Base-by-base conservation (phyloP, 257 asterid species). In the Mitragyna speciosa region DNA sequence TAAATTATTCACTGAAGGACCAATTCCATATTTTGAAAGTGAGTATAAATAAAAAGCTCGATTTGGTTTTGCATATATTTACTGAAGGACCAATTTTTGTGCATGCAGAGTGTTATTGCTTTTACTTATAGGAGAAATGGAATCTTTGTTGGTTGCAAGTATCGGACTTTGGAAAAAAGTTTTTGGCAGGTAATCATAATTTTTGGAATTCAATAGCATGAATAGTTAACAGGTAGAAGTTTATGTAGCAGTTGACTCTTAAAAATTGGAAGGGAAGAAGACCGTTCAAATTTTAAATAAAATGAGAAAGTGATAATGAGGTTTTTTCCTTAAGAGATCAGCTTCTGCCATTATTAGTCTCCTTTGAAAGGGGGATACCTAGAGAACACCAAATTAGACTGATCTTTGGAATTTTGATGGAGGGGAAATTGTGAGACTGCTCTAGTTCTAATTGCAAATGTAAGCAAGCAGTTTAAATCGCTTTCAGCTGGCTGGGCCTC, bases 151-250 rank as follows among this genome's bases (percentile, higher is more conserved):
- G 94, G 94, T 78, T 93, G 97, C 89, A 93, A 92, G 88, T 93
- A 90, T 75, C 87, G 97, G 22, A 90, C 90, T 45, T 43, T 87
- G 8, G 89, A 83, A 78, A 93, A 90, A 86, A 90, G 31, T 85
- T 93, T 80, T 84, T 92, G 98, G 98, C 97, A 90, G 97, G 96
- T 92, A 86, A 63, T 33, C 43, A 70, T 75, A 12, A 49, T n/a
- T 61, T 41, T 10, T 72, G 63, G 78, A 56, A 54, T 30, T 52
- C 31, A 33, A 52, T 56, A 20, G 36, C 36, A 74, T 64, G 56
- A 74, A 73, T 54, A 33, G 2, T 11, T 33, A 36, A 74, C 33
- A 22, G 69, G 52, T 26, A 43, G 12, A 12, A 6, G 45, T 33
- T 16, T 41, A 4, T 19, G n/a, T 12, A 3, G 52, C 3, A 74